These are phyloP conservation scores for Phaeosphaeria sp. DNA, from an alignment of 2,329 filamentous ascomycete species.

Conservation along the genomic window DNA sequence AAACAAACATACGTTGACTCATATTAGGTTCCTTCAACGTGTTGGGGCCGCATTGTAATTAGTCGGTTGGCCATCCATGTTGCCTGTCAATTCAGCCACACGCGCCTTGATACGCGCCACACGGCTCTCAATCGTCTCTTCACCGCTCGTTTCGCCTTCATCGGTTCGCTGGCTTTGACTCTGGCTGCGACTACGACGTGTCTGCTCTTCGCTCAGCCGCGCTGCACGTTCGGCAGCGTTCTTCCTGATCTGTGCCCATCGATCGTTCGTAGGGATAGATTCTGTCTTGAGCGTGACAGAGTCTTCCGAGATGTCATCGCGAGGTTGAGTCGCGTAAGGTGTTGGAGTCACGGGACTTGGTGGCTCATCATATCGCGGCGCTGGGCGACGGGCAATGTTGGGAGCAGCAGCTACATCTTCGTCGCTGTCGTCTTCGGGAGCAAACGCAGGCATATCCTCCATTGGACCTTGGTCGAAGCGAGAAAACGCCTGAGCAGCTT, in stretches of 20 bases:
- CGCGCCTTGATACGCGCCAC: constrained; percentile 97
- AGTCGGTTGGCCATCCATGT: constrained; percentile 36
- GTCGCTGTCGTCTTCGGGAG: constrained; percentile 58
- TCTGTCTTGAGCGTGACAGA: constrained; percentile 49
- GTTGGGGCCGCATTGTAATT: constrained; percentile 10
- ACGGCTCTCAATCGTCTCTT: constrained; percentile 96
- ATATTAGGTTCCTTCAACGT: constrained; percentile 22
- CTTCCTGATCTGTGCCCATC: constrained; percentile 95
- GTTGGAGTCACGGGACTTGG: constrained; percentile 23
- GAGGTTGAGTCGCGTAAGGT: constrained; percentile 19
- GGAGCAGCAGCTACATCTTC: constrained; percentile 33
- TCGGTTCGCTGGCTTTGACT: constrained; percentile 67
- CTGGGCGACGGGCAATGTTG: constrained; percentile 29
- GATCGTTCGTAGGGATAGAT: constrained; percentile 64
- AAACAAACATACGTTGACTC: constrained; percentile 19
- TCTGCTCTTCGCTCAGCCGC: constrained; percentile 70
- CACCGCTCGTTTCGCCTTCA: constrained; percentile 89
- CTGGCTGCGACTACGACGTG: constrained; percentile 61
- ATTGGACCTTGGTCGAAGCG: constrained; percentile 90
- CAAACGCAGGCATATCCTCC: constrained; percentile 83
- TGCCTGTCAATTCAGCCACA: constrained; percentile 87
- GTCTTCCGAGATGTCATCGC: constrained; percentile 50
- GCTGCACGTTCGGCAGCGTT: constrained; percentile 85
- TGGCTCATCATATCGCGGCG: constrained; percentile 18
- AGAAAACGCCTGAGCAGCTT: constrained; percentile 68